These are phyloP conservation scores for Carallia pectinifolia DNA, from an alignment of 345 rosid species.

Conservation along the genomic window DNA sequence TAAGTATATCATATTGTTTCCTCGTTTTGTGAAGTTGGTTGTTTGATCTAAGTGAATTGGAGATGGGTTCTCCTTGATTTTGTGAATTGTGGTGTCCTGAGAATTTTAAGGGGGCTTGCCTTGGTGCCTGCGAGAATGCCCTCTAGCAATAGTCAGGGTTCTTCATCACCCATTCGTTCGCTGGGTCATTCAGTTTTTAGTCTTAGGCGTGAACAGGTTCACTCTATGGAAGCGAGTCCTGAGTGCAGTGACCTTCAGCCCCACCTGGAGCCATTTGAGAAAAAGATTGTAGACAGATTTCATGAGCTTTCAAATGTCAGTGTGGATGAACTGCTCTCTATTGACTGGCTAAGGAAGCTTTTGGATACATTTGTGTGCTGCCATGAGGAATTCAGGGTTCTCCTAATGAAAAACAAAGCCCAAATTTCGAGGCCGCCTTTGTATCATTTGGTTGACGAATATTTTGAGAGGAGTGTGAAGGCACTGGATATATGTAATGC, in stretches of 20 bases:
- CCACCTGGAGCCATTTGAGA: slow-evolving; percentile 37
- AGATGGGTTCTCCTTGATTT: background rate
- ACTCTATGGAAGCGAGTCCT: slow-evolving; percentile 18
- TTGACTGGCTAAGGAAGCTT: slow-evolving; percentile 42
- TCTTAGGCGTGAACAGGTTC: slow-evolving; percentile 24
- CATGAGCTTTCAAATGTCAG: slow-evolving; percentile 28
- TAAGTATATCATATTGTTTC: too few relatives aligned
- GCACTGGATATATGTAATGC: slow-evolving; percentile 89
- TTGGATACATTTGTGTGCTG: slow-evolving; percentile 40
- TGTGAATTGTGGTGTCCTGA: background rate
- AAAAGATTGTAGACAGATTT: slow-evolving; percentile 29
- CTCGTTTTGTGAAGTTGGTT: too few relatives aligned
- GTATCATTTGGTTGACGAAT: slow-evolving; percentile 55
- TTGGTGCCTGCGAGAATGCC: slow-evolving; percentile 10
- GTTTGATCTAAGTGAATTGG: background rate
- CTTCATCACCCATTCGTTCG: slow-evolving; percentile 21
- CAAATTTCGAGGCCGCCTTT: slow-evolving; percentile 27
- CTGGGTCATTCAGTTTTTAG: slow-evolving; percentile 30
- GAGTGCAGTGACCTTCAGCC: slow-evolving; percentile 10
- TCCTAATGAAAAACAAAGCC: slow-evolving; percentile 26
- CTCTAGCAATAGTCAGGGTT: slow-evolving; percentile 13
- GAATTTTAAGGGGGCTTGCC: background rate
- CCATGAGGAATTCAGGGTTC: slow-evolving; percentile 39
- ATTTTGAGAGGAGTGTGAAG: slow-evolving; percentile 68
- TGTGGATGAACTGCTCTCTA: slow-evolving; percentile 39